phyloP scores from a whole-genome alignment of 2,329 filamentous ascomycete genomes.

The Fusarium burgessii region DNA sequence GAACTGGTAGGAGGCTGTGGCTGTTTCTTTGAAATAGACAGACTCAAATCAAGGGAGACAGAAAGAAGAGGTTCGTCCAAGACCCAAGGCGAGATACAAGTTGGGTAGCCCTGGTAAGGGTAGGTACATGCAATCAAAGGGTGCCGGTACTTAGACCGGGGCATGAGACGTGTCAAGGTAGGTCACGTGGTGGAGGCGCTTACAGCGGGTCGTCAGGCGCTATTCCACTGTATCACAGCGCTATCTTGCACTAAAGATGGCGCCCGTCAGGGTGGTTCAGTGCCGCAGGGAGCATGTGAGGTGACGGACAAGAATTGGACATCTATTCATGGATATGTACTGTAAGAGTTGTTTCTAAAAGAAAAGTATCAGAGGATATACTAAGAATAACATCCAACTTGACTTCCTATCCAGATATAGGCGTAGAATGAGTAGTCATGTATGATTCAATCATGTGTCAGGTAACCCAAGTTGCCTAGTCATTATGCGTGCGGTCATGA shows the following conservation, averaged over 20 bases:
- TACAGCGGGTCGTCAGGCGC: conserved; percentile 39
- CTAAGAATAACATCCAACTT: conserved; percentile 1
- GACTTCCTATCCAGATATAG: background rate
- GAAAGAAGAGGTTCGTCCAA: conserved; percentile 40
- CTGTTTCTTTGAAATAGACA: conserved; percentile 31
- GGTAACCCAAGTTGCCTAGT: conserved; percentile 5
- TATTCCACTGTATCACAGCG: conserved; percentile 42
- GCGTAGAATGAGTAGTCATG: background rate
- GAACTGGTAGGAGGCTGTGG: conserved; percentile 14
- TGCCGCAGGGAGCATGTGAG: conserved; percentile 3
- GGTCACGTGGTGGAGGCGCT: conserved; percentile 42
- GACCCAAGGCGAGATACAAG: conserved; percentile 45
- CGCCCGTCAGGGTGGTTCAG: conserved; percentile 34
- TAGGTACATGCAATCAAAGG: conserved; percentile 46
- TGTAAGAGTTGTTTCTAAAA: background rate
- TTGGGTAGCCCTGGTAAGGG: conserved; percentile 39
- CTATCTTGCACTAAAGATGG: conserved; percentile 45
- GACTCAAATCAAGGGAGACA: conserved; percentile 37
- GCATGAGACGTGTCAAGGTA: conserved; percentile 41
- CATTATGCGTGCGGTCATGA: conserved; percentile 27
- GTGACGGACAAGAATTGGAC: background rate
- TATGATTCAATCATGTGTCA: conserved; percentile 30
- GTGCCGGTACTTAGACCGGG: conserved; percentile 41
- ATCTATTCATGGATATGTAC: background rate
- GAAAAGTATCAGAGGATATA: background rate